These are phyloP conservation scores for Nemania serpens DNA, from an alignment of 2,329 filamentous ascomycete genomes.

Conservation along the genomic window DNA sequence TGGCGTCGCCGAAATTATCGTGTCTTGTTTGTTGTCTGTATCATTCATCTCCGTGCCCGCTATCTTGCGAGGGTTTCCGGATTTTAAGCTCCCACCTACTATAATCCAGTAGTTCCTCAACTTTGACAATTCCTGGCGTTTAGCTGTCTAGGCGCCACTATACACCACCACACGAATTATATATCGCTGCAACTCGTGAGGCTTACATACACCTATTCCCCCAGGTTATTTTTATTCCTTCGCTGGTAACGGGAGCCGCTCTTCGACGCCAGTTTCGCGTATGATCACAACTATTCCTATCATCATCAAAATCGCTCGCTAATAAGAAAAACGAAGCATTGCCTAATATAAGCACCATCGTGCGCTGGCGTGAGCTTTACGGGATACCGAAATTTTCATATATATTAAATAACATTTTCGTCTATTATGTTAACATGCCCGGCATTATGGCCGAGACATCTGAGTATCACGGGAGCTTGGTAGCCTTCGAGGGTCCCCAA, in stretches of 20 bases:
- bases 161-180: neutral
- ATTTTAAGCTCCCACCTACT: neutral
- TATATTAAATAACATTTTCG: neutral
- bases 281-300: neutral
- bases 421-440: constrained; percentile 17
- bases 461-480: constrained; percentile 53
- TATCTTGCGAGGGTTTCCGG: constrained; percentile 1
- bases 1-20: constrained; percentile 11
- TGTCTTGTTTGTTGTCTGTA: constrained; percentile 10
- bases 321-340: neutral
- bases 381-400: neutral
- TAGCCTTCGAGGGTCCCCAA: constrained; percentile 63
- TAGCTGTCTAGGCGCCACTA: neutral
- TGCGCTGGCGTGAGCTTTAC: neutral
- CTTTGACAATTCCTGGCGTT: neutral
- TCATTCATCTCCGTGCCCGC: constrained; percentile 1
- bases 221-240: neutral
- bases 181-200: neutral
- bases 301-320: neutral
- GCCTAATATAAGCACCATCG: neutral
- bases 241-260: neutral
- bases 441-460: constrained; percentile 36
- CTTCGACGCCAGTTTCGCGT: neutral
- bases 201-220: neutral
- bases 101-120: neutral